A percentile compares a stretch with the other conserved stretches of the same genome.
Conservation (phyloP, 768 basidiomycete genomes). For the Leccinellum rugosiceps region DNA sequence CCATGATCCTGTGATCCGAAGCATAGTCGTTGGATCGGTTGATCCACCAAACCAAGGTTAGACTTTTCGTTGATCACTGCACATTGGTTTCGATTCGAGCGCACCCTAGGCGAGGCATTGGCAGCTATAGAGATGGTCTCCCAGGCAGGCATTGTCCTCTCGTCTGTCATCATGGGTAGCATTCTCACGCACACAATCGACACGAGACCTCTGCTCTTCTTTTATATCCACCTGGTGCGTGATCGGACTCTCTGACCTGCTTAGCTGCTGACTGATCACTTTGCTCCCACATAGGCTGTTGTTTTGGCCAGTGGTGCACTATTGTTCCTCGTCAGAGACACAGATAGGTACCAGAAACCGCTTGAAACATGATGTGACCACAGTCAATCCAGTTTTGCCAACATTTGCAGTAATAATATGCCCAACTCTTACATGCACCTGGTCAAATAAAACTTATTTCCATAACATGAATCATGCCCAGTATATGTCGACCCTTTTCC, state of each 20-base stretch:
- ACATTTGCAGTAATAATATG: no score
- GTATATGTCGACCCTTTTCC: no score
- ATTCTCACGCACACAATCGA: constrained; percentile 24
- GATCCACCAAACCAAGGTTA: constrained; percentile 27
- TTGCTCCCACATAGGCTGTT: constrained; percentile 6
- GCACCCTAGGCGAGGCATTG: constrained; percentile 23
- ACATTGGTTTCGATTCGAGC: not conserved
- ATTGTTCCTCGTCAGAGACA: constrained; percentile 24
- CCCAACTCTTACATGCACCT: no score
- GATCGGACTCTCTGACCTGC: not conserved
- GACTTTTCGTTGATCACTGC: not conserved
- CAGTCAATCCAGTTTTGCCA: not conserved
- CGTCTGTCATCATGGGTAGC: constrained; percentile 30
- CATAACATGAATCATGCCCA: no score
- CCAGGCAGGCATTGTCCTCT: constrained; percentile 19
- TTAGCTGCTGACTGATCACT: not conserved
- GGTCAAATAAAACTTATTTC: no score
- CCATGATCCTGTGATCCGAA: constrained; percentile 21
- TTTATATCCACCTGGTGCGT: constrained; percentile 23
- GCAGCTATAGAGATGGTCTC: constrained; percentile 29
- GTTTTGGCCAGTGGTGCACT: constrained; percentile 10
- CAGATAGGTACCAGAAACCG: constrained; percentile 14
- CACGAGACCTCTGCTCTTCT: constrained; percentile 18
- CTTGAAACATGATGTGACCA: constrained; percentile 2
- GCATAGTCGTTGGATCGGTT: constrained; percentile 27